Percentiles rank a stretch among this genome's conserved stretches.
Conservation (phyloP, 2,329 filamentous ascomycete genomes). For the Penicillium corylophilum region DNA sequence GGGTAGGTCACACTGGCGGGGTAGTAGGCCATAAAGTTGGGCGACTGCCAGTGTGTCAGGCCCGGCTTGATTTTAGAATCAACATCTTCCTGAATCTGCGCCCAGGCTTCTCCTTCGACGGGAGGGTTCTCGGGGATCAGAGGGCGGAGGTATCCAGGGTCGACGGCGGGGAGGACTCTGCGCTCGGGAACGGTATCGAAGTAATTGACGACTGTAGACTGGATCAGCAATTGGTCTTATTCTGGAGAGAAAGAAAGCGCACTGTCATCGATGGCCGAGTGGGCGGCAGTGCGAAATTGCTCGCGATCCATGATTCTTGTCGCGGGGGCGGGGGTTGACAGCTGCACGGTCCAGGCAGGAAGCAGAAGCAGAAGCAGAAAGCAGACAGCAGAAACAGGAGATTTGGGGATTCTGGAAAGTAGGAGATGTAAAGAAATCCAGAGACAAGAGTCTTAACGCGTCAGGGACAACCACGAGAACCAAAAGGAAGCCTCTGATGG, state of each 20-base stretch:
- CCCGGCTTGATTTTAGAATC: slow-evolving; percentile 85
- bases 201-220: slow-evolving; percentile 70
- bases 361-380: no score
- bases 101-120: slow-evolving; percentile 69
- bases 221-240: not conserved
- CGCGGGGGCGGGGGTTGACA: not conserved
- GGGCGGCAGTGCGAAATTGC: slow-evolving; percentile 74
- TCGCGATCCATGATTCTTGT: slow-evolving; percentile 66
- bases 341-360: not conserved
- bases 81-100: slow-evolving; percentile 77
- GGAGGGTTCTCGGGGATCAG: slow-evolving; percentile 70
- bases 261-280: slow-evolving; percentile 81
- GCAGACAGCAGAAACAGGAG: no score
- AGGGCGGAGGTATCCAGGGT: slow-evolving; percentile 81
- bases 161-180: slow-evolving; percentile 72
- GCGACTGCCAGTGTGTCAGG: slow-evolving; percentile 90
- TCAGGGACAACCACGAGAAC: no score
- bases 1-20: slow-evolving; percentile 80
- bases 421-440: no score
- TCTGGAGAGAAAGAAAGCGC: slow-evolving; percentile 33
- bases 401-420: no score
- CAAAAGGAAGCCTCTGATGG: no score
- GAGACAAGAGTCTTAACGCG: no score
- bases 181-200: slow-evolving; percentile 71
- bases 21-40: slow-evolving; percentile 96